These are phyloP conservation scores for Fagus crenata DNA, from an alignment of 306 rosid genomes.

Conservation along the genomic window DNA sequence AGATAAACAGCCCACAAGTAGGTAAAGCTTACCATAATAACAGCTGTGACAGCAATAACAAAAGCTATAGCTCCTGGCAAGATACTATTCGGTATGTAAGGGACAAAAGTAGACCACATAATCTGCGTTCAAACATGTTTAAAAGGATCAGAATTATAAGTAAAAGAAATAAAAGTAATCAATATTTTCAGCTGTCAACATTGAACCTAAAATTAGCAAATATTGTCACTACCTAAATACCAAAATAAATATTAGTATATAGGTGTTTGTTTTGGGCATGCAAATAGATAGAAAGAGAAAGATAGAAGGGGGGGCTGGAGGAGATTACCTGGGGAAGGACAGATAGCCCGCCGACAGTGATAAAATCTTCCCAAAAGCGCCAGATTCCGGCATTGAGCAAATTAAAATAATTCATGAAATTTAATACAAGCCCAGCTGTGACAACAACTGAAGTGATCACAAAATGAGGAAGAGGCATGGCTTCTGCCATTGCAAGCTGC, in stretches of 20 bases:
- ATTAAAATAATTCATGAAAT: constrained; percentile 70
- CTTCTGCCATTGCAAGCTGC: constrained; percentile 78
- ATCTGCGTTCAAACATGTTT: constrained; percentile 50
- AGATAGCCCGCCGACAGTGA: constrained; percentile 83
- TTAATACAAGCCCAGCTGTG: constrained; percentile 65
- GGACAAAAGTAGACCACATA: constrained; percentile 99
- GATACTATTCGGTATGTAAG: constrained; percentile 74
- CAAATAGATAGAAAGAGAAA: constrained; percentile 13
- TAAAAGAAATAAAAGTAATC: constrained; percentile 1
- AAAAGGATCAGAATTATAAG: constrained; percentile 21
- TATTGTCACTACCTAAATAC: neutral
- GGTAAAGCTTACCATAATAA: constrained; percentile 47
- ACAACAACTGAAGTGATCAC: constrained; percentile 59
- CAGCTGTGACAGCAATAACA: constrained; percentile 54
- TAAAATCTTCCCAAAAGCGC: constrained; percentile 82
- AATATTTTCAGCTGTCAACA: neutral
- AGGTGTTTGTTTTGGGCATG: constrained; percentile 1
- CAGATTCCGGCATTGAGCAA: constrained; percentile 62
- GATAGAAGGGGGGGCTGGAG: constrained; percentile 22
- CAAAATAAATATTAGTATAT: neutral
- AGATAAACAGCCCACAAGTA: constrained; percentile 3
- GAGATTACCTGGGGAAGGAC: constrained; percentile 73
- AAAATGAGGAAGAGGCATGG: constrained; percentile 79
- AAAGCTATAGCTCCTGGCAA: constrained; percentile 72
- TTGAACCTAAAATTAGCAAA: neutral